phyloP scores from a whole-genome alignment of 2,329 filamentous ascomycete species.

The Cladophialophora yegresii region DNA sequence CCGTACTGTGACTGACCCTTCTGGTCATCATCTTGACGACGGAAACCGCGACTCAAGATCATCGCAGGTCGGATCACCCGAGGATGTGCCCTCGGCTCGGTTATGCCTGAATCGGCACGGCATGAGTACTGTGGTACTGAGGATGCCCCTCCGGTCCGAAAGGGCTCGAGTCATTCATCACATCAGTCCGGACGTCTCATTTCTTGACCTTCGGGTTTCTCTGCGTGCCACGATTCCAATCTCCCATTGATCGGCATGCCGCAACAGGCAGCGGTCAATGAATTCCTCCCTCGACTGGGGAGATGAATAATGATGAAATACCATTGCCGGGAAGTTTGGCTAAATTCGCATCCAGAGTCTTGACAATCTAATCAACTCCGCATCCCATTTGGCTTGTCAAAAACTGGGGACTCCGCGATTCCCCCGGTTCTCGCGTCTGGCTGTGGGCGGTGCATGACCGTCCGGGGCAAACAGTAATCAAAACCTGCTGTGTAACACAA shows the following conservation, averaged over 20 bases:
- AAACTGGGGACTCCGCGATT: constrained; percentile 20
- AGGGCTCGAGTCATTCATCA: not conserved
- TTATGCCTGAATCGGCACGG: constrained; percentile 5
- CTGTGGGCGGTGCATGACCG: not conserved
- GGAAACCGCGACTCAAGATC: not conserved
- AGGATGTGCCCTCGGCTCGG: constrained; percentile 15
- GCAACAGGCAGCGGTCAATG: constrained; percentile 7
- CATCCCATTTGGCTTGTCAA: constrained; percentile 5
- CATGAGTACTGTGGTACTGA: not conserved
- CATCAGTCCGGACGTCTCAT: constrained; percentile 1
- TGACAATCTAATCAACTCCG: constrained; percentile 6
- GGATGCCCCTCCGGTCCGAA: not conserved
- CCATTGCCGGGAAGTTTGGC: not conserved
- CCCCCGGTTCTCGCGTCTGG: constrained; percentile 1
- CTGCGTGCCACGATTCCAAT: not conserved
- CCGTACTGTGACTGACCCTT: not conserved
- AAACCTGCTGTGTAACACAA: constrained; percentile 1
- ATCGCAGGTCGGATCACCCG: constrained; percentile 4
- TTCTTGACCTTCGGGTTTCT: constrained; percentile 8
- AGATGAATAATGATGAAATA: no score
- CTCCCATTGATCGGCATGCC: not conserved
- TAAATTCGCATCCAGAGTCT: not conserved
- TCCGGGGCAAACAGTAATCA: constrained; percentile 8
- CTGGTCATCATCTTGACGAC: not conserved
- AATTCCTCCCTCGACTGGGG: not conserved